A percentile compares a stretch with the other conserved stretches of the same genome.
Conservation (phyloP, 306 rosid species). For the Erythrophleum fordii region DNA sequence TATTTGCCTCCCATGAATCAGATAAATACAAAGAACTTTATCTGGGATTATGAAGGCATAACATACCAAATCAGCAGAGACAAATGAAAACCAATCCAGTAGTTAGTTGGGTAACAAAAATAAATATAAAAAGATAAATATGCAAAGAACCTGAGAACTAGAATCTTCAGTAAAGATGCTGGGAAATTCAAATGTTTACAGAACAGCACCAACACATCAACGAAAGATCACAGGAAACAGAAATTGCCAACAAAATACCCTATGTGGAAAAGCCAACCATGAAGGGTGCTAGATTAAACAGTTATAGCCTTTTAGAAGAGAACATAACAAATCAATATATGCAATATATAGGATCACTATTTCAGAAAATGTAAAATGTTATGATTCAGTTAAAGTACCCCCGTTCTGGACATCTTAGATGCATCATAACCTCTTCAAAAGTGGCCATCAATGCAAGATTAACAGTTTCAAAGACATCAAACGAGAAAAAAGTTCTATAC, state of each 20-base stretch:
- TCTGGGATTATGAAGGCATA: constrained; percentile 45
- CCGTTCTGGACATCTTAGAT: background rate
- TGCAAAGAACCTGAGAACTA: background rate
- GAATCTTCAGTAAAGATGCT: background rate
- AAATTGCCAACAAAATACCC: background rate
- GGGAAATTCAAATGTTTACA: background rate
- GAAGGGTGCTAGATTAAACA: background rate
- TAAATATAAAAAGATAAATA: background rate
- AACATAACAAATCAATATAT: background rate
- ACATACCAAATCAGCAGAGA: background rate
- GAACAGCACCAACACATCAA: background rate
- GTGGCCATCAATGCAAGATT: background rate
- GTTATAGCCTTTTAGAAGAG: background rate
- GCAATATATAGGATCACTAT: background rate
- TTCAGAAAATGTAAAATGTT: background rate
- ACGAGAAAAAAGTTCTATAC: background rate
- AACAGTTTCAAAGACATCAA: constrained; percentile 3
- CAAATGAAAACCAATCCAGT: constrained; percentile 5
- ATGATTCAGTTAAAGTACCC: background rate
- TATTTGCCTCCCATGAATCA: constrained; percentile 41
- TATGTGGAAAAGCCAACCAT: background rate
- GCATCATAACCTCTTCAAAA: constrained; percentile 5
- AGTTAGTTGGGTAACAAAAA: constrained; percentile 11
- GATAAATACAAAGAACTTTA: constrained; percentile 30
- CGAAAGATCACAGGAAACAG: background rate